Base-by-base conservation (phyloP, 495 filamentous ascomycete species). In the Cairneyella variabilis region DNA sequence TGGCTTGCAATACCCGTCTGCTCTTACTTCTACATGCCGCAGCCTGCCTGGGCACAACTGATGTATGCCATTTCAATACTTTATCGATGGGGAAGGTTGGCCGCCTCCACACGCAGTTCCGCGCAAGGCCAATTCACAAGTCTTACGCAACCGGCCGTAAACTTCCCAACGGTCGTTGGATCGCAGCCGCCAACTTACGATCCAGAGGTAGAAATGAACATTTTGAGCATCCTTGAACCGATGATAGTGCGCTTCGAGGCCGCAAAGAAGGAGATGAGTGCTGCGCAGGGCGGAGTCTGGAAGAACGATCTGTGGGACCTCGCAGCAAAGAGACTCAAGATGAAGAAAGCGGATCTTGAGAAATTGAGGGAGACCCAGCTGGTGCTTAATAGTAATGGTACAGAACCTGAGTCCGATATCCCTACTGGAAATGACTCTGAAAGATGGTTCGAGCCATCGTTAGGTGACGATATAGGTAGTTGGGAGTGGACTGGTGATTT, bases 1-100 rank as follows among this genome's bases (percentile, higher is more conserved):
- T 75, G 71, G 71, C 58, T 71, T 18, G 53, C 68, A 3, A 58
- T 75, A 10, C 69, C 71, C 0, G 59, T 66, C 17, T 61, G 63
- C 10, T 53, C 61, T 40, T 72, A 74, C 60, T 68, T 65, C 54
- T 56, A 63, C 40, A 54, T 73, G 16, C 70, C 71, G 0, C 65
- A 65, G 42, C 63, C 68, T 1, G 51, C 62, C 16, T 57, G 62
- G 14, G 64, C 62, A 7, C 71, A 73, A 48, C 63, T 75, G 38
- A 59, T 73, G n/a, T 65, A 74, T 49, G 66, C 66, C 27, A 57
- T 67, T 17, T 64, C 56, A 36, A 67, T 66, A 58, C 60, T 74
- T n/a, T 52, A 64, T 18, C 66, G 67, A 20, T 70, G 69, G 67
- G 66, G 59, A 27, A 68, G 34, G 25, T 9, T 51, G 34, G 26